These are phyloP conservation scores for Trifolium pratense DNA, from an alignment of 306 rosid species.

Conservation along the genomic window DNA sequence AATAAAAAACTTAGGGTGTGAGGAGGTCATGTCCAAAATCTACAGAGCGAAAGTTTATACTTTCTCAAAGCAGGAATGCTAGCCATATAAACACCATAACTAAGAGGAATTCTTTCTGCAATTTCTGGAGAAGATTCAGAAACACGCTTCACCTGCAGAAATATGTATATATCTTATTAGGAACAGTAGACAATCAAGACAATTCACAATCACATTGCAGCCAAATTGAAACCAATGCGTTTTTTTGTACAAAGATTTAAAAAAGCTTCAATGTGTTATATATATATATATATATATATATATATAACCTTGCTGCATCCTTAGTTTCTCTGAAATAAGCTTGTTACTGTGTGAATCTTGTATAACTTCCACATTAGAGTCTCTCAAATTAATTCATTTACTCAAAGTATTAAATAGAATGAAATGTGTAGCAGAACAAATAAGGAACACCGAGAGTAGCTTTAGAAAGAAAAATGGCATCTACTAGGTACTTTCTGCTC, in stretches of 20 bases:
- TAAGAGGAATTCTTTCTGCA: constrained; percentile 66
- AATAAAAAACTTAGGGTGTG: not conserved
- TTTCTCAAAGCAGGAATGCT: constrained; percentile 82
- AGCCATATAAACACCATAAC: constrained; percentile 70
- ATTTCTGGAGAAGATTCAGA: constrained; percentile 66
- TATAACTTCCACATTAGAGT: not conserved
- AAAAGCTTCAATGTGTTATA: constrained; percentile 5
- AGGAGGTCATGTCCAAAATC: not conserved
- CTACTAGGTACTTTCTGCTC: no score
- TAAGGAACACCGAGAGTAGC: no score
- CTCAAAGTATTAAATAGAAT: not conserved
- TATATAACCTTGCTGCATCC: not conserved
- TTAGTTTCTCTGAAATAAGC: not conserved
- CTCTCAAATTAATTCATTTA: not conserved
- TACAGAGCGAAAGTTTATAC: constrained; percentile 53
- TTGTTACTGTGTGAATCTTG: not conserved
- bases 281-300: not conserved
- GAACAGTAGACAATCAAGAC: constrained; percentile 34
- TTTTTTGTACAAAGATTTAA: not conserved
- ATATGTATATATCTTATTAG: constrained; percentile 28
- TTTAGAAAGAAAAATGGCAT: no score
- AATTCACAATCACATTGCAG: constrained; percentile 22
- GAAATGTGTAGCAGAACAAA: no score
- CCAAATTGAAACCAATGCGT: not conserved
- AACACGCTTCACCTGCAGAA: constrained; percentile 73